Conservation (phyloP, 1,139 yeast genomes). For the Suhomyces guaymorum region DNA sequence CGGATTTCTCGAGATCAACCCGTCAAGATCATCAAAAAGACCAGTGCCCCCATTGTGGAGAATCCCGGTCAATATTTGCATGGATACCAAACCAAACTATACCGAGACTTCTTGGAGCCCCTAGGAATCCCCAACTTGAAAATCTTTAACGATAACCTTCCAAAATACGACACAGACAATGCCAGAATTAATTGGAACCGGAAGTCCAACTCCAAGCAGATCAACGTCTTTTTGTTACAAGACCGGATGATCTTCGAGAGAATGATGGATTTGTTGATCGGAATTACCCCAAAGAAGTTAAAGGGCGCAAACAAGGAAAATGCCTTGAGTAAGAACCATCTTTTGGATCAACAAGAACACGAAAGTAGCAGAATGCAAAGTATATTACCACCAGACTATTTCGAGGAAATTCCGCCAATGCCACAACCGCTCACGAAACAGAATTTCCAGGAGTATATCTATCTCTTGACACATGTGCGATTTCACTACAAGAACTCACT, state of each 20-base stretch:
- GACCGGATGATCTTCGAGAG: slow-evolving; percentile 32
- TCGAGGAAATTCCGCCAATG: slow-evolving; percentile 37
- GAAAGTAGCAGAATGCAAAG: slow-evolving; percentile 7
- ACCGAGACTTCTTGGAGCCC: slow-evolving; percentile 40
- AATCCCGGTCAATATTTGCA: slow-evolving; percentile 6
- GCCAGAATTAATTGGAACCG: slow-evolving; percentile 33
- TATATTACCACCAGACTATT: slow-evolving; percentile 15
- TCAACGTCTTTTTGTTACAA: slow-evolving; percentile 28
- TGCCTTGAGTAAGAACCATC: slow-evolving; percentile 8
- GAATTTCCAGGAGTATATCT: slow-evolving; percentile 39
- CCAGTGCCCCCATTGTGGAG: neutral
- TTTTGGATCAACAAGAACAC: slow-evolving; percentile 9
- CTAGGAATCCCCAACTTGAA: slow-evolving; percentile 38
- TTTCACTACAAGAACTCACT: slow-evolving; percentile 38
- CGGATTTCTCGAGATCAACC: neutral
- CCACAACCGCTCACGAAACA: slow-evolving; percentile 31
- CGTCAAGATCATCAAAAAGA: neutral
- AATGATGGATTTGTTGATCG: slow-evolving; percentile 36
- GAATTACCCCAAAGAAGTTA: slow-evolving; percentile 37
- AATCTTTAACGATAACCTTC: slow-evolving; percentile 26
- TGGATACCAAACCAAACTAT: slow-evolving; percentile 26
- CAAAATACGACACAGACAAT: slow-evolving; percentile 22
- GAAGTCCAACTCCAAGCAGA: slow-evolving; percentile 18
- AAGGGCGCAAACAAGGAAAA: slow-evolving; percentile 14
- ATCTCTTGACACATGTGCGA: slow-evolving; percentile 37